A percentile compares a stretch with the other conserved stretches of the same genome.
phyloP scores from a whole-genome alignment of 2,329 filamentous ascomycete species.

The Ophiostoma himal-ulmi region DNA sequence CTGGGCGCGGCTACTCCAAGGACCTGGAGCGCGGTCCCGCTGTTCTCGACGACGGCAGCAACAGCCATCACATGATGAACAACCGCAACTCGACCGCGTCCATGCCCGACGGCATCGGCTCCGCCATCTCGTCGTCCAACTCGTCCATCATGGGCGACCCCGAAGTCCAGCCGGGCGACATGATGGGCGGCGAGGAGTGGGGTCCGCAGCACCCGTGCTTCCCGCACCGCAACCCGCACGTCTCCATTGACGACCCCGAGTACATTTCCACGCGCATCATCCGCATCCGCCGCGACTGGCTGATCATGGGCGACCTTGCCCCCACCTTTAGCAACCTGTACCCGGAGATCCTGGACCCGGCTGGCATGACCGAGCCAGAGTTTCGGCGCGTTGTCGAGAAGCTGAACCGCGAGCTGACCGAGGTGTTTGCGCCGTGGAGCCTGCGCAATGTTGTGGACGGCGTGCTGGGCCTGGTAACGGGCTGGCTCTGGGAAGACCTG shows the following conservation, averaged over 20 bases:
- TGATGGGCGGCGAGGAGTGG: slow-evolving; percentile 73
- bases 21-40: slow-evolving; percentile 53
- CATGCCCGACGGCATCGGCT: slow-evolving; percentile 48
- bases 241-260: slow-evolving; percentile 68
- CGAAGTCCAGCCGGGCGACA: slow-evolving; percentile 53
- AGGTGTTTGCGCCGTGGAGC: slow-evolving; percentile 74
- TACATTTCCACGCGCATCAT: slow-evolving; percentile 81
- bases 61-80: slow-evolving; percentile 37
- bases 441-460: slow-evolving; percentile 74
- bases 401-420: slow-evolving; percentile 69
- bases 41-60: slow-evolving; percentile 24
- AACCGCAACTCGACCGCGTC: slow-evolving; percentile 44
- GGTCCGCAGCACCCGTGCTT: slow-evolving; percentile 91
- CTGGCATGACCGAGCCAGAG: slow-evolving; percentile 73
- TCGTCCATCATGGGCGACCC: slow-evolving; percentile 58
- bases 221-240: slow-evolving; percentile 88
- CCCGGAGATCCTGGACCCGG: slow-evolving; percentile 87
- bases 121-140: slow-evolving; percentile 50
- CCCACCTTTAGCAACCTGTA: slow-evolving; percentile 94
- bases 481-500: slow-evolving; percentile 92
- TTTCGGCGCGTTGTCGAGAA: slow-evolving; percentile 77
- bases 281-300: slow-evolving; percentile 85
- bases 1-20: slow-evolving; percentile 37
- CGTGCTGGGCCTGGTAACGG: slow-evolving; percentile 72
- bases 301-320: slow-evolving; percentile 79